Evolutionary conservation across 1,139 yeast species (phyloP), one percentile per base, ranked within the genome.

Genomic region (Candida anutae): DNA sequence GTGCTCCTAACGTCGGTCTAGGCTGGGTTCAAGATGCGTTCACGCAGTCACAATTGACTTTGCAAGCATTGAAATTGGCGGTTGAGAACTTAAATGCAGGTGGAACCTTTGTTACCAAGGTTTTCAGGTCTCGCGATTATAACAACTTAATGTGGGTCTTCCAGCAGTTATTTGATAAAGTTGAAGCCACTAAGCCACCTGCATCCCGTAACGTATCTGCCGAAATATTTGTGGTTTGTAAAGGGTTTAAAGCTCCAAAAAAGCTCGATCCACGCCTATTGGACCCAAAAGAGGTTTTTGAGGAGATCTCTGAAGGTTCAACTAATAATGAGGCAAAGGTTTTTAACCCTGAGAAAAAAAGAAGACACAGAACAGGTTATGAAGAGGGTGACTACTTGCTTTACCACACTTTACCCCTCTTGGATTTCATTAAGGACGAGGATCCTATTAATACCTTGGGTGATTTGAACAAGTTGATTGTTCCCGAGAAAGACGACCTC

Each of bases 21-120:
- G 95, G 95, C 15, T 93, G 98, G 98, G 90, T 84, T 17, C 98
- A 93, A 56, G 99, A 90, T 74, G 98, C 98, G 2, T 93, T 84
- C 59, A 85, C 97, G 2, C 99, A 90, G 62, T 85, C 96, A 13
- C 97, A 90, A 53, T 74, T 90, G 46, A 93, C 95, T 19, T 65
- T 90, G 42, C 95, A 87, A 61, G 94, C 97, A 19, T 67, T 93
- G 45, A 87, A 80, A 53, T 69, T 90, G 39, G 98, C 98, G 1
- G 95, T 80, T n/a, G 98, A 93, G 57, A 87, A 90, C 54, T 68
- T 93, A 47, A 66, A 72, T 17, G 82, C 82, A 10, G 95, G 95
- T 29, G 99, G 99, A 40, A 85, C 94, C n/a, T 90, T 90, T 53
- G 88, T 90, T 23, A 90, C 99, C 30, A 90, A 90, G 55, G 81